A percentile compares a stretch with the other conserved stretches of the same genome.
phyloP scores from a whole-genome alignment of 2,329 filamentous ascomycete species.

The Alternaria ethzedia region DNA sequence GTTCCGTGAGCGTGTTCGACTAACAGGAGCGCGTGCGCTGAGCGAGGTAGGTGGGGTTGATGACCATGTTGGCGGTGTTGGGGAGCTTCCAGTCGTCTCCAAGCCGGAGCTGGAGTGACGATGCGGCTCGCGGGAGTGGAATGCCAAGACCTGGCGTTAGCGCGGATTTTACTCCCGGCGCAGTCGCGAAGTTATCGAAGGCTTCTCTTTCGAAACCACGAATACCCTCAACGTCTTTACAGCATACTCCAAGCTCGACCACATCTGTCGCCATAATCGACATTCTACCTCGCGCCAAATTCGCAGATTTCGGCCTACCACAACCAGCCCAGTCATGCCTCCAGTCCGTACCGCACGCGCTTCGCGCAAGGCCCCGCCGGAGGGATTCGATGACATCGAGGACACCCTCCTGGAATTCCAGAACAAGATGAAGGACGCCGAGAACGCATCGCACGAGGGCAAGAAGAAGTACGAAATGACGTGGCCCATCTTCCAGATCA shows the following conservation, averaged over 20 bases:
- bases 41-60: slow-evolving; percentile 90
- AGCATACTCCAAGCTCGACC: background rate
- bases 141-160: slow-evolving; percentile 38
- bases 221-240: background rate
- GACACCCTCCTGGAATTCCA: slow-evolving; percentile 83
- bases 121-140: slow-evolving; percentile 38
- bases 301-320: background rate
- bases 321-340: slow-evolving; percentile 64
- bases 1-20: slow-evolving; percentile 15
- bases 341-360: slow-evolving; percentile 72
- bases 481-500: slow-evolving; percentile 98
- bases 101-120: slow-evolving; percentile 36
- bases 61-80: slow-evolving; percentile 66
- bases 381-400: slow-evolving; percentile 87
- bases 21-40: slow-evolving; percentile 61
- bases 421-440: slow-evolving; percentile 94
- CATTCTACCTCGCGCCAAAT: background rate
- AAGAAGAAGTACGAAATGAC: slow-evolving; percentile 89
- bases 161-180: slow-evolving; percentile 24
- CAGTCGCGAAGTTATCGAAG: slow-evolving; percentile 21
- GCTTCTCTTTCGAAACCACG: slow-evolving; percentile 10
- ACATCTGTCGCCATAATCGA: background rate
- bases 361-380: slow-evolving; percentile 81
- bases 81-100: slow-evolving; percentile 28
- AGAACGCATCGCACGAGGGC: slow-evolving; percentile 80